phyloP scores from a whole-genome alignment of 1,284 basidiomycete genomes.

The Melanopsichium pennsylvanicum region DNA sequence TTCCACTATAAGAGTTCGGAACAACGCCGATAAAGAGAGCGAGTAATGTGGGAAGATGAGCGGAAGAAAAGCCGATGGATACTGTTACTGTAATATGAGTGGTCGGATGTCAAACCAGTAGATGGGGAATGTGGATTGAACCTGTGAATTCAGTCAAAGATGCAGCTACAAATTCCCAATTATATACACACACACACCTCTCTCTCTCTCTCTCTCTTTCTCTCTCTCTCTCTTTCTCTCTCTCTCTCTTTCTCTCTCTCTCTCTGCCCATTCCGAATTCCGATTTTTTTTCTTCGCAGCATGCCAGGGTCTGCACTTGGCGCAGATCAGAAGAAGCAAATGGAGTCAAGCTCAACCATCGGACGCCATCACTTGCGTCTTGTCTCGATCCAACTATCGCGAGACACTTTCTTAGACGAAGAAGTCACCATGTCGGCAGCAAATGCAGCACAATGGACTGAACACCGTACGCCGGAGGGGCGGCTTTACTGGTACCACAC shows the following conservation, averaged over 20 bases:
- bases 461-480: slow-evolving; percentile 58
- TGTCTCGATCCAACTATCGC: too few species aligned
- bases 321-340: background rate
- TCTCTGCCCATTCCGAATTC: background rate
- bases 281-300: background rate
- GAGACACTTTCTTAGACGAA: too few species aligned
- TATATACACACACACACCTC: too few species aligned
- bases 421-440: slow-evolving; percentile 23
- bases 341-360: background rate
- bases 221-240: background rate
- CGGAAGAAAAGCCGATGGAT: background rate
- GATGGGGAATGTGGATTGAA: background rate
- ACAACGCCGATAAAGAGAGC: too few species aligned
- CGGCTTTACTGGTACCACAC: slow-evolving; percentile 63
- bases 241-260: background rate
- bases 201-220: too few species aligned
- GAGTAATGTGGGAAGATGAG: background rate
- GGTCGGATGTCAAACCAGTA: too few species aligned
- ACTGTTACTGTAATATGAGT: too few species aligned
- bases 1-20: background rate
- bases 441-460: slow-evolving; percentile 42
- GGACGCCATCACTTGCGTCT: too few species aligned
- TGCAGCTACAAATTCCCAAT: background rate
- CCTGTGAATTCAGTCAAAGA: background rate
- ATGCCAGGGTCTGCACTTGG: background rate